phyloP scores from a whole-genome alignment of 805 yeast species.

The Saccharomycopsis fibuligera region DNA sequence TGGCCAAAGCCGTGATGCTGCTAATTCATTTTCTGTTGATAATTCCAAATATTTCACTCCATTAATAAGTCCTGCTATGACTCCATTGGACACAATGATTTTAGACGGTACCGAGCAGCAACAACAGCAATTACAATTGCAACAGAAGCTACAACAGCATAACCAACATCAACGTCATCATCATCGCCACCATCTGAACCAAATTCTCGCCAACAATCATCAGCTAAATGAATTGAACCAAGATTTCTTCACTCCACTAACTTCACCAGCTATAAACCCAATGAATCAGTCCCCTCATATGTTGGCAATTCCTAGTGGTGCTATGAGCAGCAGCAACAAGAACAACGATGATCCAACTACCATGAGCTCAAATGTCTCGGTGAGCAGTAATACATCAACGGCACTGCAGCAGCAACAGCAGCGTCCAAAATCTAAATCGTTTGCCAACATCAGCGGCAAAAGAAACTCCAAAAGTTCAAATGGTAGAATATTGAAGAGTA shows the following conservation, averaged over 20 bases:
- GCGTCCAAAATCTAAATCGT: background rate
- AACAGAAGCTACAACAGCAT: too few relatives aligned
- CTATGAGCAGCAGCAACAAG: too few relatives aligned
- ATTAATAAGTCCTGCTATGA: conserved; percentile 66
- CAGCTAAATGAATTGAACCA: conserved; percentile 33
- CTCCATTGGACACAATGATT: conserved; percentile 43
- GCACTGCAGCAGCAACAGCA: too few relatives aligned
- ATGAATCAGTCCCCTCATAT: conserved; percentile 2
- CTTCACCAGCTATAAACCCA: conserved; percentile 73
- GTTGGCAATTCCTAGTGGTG: background rate
- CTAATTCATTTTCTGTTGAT: background rate
- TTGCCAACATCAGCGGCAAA: background rate
- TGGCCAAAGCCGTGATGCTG: background rate
- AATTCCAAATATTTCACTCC: conserved; percentile 53
- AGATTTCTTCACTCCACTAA: conserved; percentile 66
- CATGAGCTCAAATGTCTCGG: background rate
- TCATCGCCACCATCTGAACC: background rate
- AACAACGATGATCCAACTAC: background rate
- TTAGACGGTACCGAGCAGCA: too few relatives aligned
- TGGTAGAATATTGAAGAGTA: conserved; percentile 15
- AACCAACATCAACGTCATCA: too few relatives aligned
- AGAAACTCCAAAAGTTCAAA: background rate
- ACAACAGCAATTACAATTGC: too few relatives aligned
- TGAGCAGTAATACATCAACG: conserved; percentile 4
- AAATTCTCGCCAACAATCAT: background rate